Evolutionary conservation across 805 yeast species (phyloP), one percentile per base, ranked within the genome.

Genomic region (Debaryomyces hansenii): DNA sequence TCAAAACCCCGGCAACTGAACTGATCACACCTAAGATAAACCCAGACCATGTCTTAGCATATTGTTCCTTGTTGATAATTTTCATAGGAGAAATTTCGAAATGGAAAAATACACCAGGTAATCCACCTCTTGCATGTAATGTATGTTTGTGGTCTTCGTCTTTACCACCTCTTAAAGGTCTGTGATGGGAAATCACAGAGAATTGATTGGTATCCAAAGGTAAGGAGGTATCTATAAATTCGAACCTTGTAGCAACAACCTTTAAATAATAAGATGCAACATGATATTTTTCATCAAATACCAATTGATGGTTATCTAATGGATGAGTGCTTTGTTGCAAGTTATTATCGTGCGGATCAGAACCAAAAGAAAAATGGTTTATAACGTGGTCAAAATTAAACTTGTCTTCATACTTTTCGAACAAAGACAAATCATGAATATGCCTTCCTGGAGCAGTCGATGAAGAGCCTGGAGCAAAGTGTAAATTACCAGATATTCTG

Each of bases 381-480:
- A 94, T 81, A 9, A 62, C 68, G 65, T 94, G 99, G 57, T 83
- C 81, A 60, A 94, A 86, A 51, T 87, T 80, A 64, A 87, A 83
- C 49, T 79, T 80, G 46, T 76, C 77, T 1, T 66, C 65, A 49
- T 77, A 74, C 52, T 80, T 74, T 27, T 71, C 69, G 67, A 79
- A 94, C 44, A 89, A 73, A 6, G 96, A 85, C 45, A 87, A 66
- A 61, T 94, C 99, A 69, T 94, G 99, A 48, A 80, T 75, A 64
- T 94, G 99, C 42, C 77, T 76, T 14, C 80, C 82, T 8, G 69
- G 66, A 47, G 68, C 64, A 34, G 84, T 79, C 57, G 74, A 76
- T 1, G 95, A 83, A 20, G 86, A 82, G 35, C 99, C 99, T 4
- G 99, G 98, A 1, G 97, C 97, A 75, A 94, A 90, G 70, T 94